Conservation (phyloP, 2,329 filamentous ascomycete species). For the Neofusicoccum parvum region DNA sequence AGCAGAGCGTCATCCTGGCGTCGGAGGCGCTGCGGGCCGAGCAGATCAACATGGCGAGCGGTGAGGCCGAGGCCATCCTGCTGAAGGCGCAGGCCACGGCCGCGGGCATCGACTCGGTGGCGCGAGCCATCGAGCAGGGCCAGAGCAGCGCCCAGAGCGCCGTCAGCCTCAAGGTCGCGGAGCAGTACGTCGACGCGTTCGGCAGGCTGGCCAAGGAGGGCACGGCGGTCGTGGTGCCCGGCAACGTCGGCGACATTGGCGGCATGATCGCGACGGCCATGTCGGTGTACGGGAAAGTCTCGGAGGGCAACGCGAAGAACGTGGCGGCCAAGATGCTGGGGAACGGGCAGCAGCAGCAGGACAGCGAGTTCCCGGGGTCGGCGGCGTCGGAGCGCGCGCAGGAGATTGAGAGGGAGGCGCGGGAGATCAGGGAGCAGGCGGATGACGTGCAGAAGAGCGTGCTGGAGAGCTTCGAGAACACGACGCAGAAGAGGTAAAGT, state of each 20-base stretch:
- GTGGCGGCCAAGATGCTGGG: constrained; percentile 56
- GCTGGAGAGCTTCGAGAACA: constrained; percentile 23
- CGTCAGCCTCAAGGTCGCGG: constrained; percentile 83
- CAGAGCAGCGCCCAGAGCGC: constrained; percentile 77
- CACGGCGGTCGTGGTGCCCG: constrained; percentile 91
- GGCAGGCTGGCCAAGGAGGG: constrained; percentile 90
- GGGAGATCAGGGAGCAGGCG: constrained; percentile 21
- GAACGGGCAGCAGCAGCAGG: not conserved
- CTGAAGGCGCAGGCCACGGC: constrained; percentile 86
- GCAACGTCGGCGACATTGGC: constrained; percentile 94
- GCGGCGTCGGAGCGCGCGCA: not conserved
- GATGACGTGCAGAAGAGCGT: constrained; percentile 23
- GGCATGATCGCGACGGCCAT: constrained; percentile 96
- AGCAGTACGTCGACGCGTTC: constrained; percentile 98
- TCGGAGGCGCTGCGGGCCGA: constrained; percentile 89
- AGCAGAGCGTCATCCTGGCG: constrained; percentile 94
- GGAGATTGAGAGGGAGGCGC: constrained; percentile 19
- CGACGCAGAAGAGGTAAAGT: constrained; percentile 19
- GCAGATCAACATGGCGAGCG: constrained; percentile 87
- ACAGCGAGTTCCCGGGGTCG: not conserved
- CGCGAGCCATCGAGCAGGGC: constrained; percentile 72
- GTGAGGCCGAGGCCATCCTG: constrained; percentile 91
- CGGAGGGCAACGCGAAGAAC: constrained; percentile 71
- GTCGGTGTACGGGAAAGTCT: constrained; percentile 93
- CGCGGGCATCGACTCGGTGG: constrained; percentile 83